A percentile compares a stretch with the other conserved stretches of the same genome.
These are phyloP conservation scores for Phialophora tarda DNA, from an alignment of 2,329 filamentous ascomycete species.

Conservation along the genomic window DNA sequence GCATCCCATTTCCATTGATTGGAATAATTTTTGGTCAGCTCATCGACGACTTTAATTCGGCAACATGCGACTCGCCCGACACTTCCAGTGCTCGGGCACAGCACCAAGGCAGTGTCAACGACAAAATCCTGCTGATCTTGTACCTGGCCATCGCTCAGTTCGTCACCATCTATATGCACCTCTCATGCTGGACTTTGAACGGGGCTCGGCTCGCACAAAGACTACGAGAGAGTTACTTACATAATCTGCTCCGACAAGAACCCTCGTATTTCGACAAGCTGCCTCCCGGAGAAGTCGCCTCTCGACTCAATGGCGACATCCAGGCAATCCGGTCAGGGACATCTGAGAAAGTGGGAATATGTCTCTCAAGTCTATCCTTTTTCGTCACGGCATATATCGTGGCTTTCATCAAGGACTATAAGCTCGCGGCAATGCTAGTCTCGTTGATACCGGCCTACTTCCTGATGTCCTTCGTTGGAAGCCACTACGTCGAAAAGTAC, in stretches of 20 bases:
- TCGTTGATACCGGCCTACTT: constrained; percentile 55
- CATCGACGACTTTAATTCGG: constrained; percentile 47
- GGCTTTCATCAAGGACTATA: constrained; percentile 55
- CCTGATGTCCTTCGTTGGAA: constrained; percentile 53
- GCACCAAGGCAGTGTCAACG: constrained; percentile 55
- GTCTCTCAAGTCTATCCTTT: constrained; percentile 53
- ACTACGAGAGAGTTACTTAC: constrained; percentile 58
- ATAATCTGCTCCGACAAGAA: constrained; percentile 38
- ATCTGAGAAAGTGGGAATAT: constrained; percentile 57
- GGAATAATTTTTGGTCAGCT: constrained; percentile 50
- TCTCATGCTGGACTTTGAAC: constrained; percentile 67
- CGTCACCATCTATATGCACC: constrained; percentile 67
- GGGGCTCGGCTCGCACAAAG: constrained; percentile 68
- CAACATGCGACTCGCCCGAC: constrained; percentile 23
- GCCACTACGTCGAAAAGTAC: constrained; percentile 54
- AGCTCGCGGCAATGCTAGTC: constrained; percentile 53
- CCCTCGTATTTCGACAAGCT: constrained; percentile 46
- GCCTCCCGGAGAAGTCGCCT: constrained; percentile 55
- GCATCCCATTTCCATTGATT: constrained; percentile 48
- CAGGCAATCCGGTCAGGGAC: constrained; percentile 55
- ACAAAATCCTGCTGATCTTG: constrained; percentile 66
- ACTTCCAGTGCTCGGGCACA: background rate
- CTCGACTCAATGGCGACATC: constrained; percentile 55
- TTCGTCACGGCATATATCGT: constrained; percentile 57
- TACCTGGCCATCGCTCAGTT: constrained; percentile 70